Evolutionary conservation across 169 alveolate species (phyloP).

Genomic region (Babesia bigemina): DNA sequence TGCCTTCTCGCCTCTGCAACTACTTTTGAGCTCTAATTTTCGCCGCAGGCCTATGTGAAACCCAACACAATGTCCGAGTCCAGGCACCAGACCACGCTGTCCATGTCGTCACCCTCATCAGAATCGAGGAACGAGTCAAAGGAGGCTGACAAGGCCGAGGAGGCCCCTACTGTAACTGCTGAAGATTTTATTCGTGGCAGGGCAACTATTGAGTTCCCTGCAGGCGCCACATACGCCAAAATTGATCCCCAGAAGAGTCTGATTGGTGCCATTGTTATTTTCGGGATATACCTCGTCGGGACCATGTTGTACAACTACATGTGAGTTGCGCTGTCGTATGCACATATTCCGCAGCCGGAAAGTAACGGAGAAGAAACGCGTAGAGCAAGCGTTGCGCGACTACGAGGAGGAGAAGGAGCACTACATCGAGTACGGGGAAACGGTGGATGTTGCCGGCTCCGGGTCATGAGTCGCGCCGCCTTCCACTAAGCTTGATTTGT

Average conservation of each 20-base stretch:
- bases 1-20: too few relatives aligned
- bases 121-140: background rate
- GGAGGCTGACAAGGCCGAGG: background rate
- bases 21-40: too few relatives aligned
- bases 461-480: slow-evolving; percentile 3
- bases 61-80: too few relatives aligned
- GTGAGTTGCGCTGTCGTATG: slow-evolving; percentile 4
- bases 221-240: background rate
- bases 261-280: slow-evolving; percentile 23
- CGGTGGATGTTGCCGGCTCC: slow-evolving; percentile 27
- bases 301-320: slow-evolving; percentile 43
- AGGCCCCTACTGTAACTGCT: background rate
- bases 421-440: slow-evolving; percentile 66
- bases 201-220: background rate
- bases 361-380: slow-evolving; percentile 43
- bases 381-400: slow-evolving; percentile 46
- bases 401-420: slow-evolving; percentile 60
- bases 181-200: slow-evolving; percentile 34
- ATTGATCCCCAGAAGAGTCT: slow-evolving; percentile 47
- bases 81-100: too few relatives aligned
- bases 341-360: slow-evolving; percentile 21
- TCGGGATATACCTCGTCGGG: slow-evolving; percentile 35
- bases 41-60: too few relatives aligned
- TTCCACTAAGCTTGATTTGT: too few relatives aligned
- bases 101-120: background rate